Conservation (phyloP, 495 filamentous ascomycete species). For the Talaromyces adpressus region DNA sequence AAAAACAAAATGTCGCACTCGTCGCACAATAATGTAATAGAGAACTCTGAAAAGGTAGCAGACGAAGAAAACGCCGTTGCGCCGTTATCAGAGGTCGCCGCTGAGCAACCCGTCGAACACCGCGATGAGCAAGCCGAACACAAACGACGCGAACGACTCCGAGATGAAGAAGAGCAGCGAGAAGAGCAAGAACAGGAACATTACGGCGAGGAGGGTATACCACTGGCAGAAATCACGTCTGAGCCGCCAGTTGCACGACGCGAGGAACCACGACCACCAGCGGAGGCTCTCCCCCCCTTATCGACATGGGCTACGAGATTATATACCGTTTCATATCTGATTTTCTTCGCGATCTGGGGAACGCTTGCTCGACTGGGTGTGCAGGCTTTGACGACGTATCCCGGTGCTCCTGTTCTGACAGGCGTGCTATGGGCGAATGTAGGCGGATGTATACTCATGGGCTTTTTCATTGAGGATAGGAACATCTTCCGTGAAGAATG, state of each 20-base stretch:
- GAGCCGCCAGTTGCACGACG: slow-evolving; percentile 2
- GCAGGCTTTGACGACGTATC: slow-evolving; percentile 74
- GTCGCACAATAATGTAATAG: neutral
- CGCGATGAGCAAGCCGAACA: neutral
- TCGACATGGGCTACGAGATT: slow-evolving; percentile 61
- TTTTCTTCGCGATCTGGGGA: slow-evolving; percentile 81
- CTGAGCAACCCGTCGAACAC: slow-evolving; percentile 1
- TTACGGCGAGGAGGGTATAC: neutral
- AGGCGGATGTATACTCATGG: slow-evolving; percentile 74
- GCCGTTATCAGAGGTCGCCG: neutral
- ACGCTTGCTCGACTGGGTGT: slow-evolving; percentile 81
- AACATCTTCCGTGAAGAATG: slow-evolving; percentile 67
- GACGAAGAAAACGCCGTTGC: slow-evolving; percentile 4
- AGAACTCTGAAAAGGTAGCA: neutral
- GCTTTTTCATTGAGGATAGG: slow-evolving; percentile 75
- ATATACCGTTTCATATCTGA: slow-evolving; percentile 73
- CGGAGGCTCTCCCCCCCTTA: slow-evolving; percentile 13
- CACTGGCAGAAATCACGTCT: slow-evolving; percentile 7
- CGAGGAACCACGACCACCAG: neutral
- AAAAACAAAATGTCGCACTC: neutral
- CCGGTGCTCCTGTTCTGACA: slow-evolving; percentile 66
- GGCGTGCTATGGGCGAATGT: slow-evolving; percentile 88
- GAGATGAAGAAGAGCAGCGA: neutral
- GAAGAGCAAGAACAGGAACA: neutral
- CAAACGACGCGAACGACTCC: slow-evolving; percentile 12